Conservation (phyloP, 169 alveolate species). For the Cryptosporidium ubiquitum region DNA sequence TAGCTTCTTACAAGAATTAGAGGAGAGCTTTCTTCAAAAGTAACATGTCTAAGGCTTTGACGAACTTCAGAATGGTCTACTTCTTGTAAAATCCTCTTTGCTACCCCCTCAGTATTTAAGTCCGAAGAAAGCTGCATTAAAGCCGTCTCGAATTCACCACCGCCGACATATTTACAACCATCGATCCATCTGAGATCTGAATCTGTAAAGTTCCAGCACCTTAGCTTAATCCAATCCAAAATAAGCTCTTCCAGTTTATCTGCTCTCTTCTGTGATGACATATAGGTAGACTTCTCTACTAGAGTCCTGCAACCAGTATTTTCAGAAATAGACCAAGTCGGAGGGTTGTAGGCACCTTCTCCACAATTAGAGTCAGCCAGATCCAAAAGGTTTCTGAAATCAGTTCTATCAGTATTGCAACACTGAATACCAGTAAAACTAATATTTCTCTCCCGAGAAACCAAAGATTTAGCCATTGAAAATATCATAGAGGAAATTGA, state of each 20-base stretch:
- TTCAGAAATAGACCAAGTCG: slow-evolving; percentile 13
- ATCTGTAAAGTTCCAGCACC: slow-evolving; percentile 65
- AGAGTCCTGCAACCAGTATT: neutral
- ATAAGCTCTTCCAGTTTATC: slow-evolving; percentile 39
- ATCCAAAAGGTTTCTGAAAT: slow-evolving; percentile 60
- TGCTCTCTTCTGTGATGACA: neutral
- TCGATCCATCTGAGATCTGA: slow-evolving; percentile 70
- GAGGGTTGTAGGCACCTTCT: neutral
- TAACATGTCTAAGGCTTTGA: slow-evolving; percentile 42
- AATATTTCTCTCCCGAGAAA: neutral
- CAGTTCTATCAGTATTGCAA: slow-evolving; percentile 56
- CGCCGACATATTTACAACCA: slow-evolving; percentile 56
- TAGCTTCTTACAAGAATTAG: slow-evolving; percentile 31
- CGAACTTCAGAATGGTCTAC: slow-evolving; percentile 72
- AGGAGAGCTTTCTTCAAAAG: slow-evolving; percentile 37
- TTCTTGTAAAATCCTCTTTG: slow-evolving; percentile 29
- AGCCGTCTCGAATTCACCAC: slow-evolving; percentile 47
- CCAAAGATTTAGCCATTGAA: slow-evolving; percentile 17
- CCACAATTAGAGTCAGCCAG: slow-evolving; percentile 39
- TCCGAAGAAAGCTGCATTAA: slow-evolving; percentile 54
- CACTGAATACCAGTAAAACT: slow-evolving; percentile 30
- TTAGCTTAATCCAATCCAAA: slow-evolving; percentile 64
- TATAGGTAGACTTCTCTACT: neutral
- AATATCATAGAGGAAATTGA: neutral
- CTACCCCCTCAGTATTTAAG: slow-evolving; percentile 14